phyloP scores from a whole-genome alignment of 1,139 yeast genomes.

The Hyphopichia khmerensis region DNA sequence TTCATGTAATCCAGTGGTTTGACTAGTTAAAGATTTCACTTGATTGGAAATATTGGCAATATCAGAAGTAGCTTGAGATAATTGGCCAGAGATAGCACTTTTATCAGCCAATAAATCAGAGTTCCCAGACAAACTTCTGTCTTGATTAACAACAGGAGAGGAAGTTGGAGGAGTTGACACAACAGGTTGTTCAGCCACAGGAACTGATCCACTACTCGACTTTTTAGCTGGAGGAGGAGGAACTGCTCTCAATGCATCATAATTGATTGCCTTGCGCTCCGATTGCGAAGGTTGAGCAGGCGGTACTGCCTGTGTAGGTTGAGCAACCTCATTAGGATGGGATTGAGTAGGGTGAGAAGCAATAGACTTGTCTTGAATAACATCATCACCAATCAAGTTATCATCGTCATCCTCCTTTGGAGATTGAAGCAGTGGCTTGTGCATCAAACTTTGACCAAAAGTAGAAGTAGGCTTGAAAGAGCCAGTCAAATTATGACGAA shows the following conservation, averaged over 20 bases:
- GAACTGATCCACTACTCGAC: slow-evolving; percentile 8
- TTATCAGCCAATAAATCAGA: slow-evolving; percentile 57
- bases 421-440: slow-evolving; percentile 24
- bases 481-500: slow-evolving; percentile 37
- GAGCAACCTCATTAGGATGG: too few relatives aligned
- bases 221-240: slow-evolving; percentile 44
- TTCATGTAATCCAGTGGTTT: slow-evolving; percentile 68
- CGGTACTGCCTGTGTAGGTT: slow-evolving; percentile 5
- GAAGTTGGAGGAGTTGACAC: slow-evolving; percentile 8
- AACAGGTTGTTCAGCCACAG: slow-evolving; percentile 10
- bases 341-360: slow-evolving; percentile 7
- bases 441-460: slow-evolving; percentile 62
- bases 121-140: slow-evolving; percentile 16
- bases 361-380: slow-evolving; percentile 5
- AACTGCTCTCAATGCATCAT: slow-evolving; percentile 48
- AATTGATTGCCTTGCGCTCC: slow-evolving; percentile 30
- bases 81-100: slow-evolving; percentile 59
- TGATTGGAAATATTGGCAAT: slow-evolving; percentile 86
- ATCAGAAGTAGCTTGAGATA: slow-evolving; percentile 80
- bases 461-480: slow-evolving; percentile 59
- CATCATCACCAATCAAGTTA: slow-evolving; percentile 29
- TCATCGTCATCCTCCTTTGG: slow-evolving; percentile 22
- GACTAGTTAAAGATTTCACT: slow-evolving; percentile 72
- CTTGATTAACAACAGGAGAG: slow-evolving; percentile 5
- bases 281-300: slow-evolving; percentile 8